Evolutionary conservation across 2,329 filamentous ascomycete species (phyloP).

Genomic region (Neofusicoccum kwambonambiense): DNA sequence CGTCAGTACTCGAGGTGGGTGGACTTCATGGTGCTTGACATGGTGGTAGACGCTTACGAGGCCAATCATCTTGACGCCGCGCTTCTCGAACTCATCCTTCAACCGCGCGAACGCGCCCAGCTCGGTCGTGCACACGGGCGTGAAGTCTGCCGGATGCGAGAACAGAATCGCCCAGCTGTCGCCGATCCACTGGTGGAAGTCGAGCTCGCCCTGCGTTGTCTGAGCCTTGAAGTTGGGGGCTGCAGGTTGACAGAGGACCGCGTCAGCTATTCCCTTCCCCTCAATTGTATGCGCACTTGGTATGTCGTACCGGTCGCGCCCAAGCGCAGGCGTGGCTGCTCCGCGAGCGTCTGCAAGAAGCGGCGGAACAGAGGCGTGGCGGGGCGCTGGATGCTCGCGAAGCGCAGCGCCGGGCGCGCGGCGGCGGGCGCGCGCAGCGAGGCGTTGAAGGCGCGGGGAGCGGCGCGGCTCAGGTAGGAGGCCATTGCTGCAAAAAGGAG

Average conservation of each 20-base stretch:
- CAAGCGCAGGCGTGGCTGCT: constrained; percentile 44
- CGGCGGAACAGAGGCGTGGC: constrained; percentile 36
- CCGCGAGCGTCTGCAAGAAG: constrained; percentile 35
- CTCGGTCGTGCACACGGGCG: constrained; percentile 62
- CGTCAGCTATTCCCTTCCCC: neutral
- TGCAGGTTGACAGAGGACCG: neutral
- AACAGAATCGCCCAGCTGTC: constrained; percentile 70
- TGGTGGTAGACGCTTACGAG: constrained; percentile 26
- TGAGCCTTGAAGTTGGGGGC: constrained; percentile 70
- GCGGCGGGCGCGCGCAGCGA: constrained; percentile 23
- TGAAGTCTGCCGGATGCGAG: constrained; percentile 66
- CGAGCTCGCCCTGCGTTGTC: constrained; percentile 64
- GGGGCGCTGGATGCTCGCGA: constrained; percentile 25
- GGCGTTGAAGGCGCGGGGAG: constrained; percentile 34
- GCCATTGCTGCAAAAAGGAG: constrained; percentile 28
- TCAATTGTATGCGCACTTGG: neutral
- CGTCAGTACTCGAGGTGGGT: constrained; percentile 24
- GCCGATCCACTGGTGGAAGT: constrained; percentile 72
- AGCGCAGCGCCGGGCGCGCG: constrained; percentile 26
- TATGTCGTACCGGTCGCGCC: constrained; percentile 36
- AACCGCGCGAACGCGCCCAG: constrained; percentile 63
- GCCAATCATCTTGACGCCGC: constrained; percentile 62
- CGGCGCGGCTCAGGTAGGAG: constrained; percentile 34
- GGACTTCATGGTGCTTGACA: constrained; percentile 51
- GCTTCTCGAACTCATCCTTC: constrained; percentile 63